phyloP scores from a whole-genome alignment of 192 early-diverging fungal genomes.

The Chytriomyces sp. region DNA sequence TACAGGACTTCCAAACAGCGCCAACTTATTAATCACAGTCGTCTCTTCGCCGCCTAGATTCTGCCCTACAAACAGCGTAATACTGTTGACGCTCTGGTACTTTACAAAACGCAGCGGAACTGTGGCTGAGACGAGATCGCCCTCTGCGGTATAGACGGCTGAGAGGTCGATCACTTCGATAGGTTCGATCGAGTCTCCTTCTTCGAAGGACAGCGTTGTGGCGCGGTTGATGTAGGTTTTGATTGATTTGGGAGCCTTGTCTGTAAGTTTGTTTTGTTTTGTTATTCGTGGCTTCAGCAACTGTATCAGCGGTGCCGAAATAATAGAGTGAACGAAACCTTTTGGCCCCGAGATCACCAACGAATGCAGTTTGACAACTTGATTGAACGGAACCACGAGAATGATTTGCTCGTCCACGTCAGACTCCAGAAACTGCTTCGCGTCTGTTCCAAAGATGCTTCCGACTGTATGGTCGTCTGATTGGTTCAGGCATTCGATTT shows the following conservation, averaged over 20 bases:
- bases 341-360: slow-evolving; percentile 65
- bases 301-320: neutral
- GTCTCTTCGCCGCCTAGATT: slow-evolving; percentile 85
- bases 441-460: slow-evolving; percentile 76
- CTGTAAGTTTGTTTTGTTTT: slow-evolving; percentile 38
- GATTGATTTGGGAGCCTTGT: slow-evolving; percentile 84
- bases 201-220: slow-evolving; percentile 84
- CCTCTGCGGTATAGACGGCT: slow-evolving; percentile 43
- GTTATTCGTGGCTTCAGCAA: neutral
- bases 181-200: slow-evolving; percentile 72
- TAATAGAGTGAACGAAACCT: slow-evolving; percentile 58
- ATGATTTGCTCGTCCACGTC: slow-evolving; percentile 97
- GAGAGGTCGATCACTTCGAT: slow-evolving; percentile 79
- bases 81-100: slow-evolving; percentile 84
- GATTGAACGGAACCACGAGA: slow-evolving; percentile 84
- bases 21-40: slow-evolving; percentile 77
- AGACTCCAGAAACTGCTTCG: slow-evolving; percentile 75
- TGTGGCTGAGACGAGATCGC: slow-evolving; percentile 43
- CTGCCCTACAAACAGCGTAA: slow-evolving; percentile 69
- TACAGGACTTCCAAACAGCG: slow-evolving; percentile 76
- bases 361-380: slow-evolving; percentile 77
- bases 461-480: slow-evolving; percentile 73
- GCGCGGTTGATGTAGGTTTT: slow-evolving; percentile 83
- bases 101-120: slow-evolving; percentile 89
- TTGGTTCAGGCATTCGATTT: slow-evolving; percentile 82